Evolutionary conservation across 1,284 basidiomycete genomes (phyloP), one percentile per base, ranked within the genome.

Genomic region (Rhodotorula sp.): DNA sequence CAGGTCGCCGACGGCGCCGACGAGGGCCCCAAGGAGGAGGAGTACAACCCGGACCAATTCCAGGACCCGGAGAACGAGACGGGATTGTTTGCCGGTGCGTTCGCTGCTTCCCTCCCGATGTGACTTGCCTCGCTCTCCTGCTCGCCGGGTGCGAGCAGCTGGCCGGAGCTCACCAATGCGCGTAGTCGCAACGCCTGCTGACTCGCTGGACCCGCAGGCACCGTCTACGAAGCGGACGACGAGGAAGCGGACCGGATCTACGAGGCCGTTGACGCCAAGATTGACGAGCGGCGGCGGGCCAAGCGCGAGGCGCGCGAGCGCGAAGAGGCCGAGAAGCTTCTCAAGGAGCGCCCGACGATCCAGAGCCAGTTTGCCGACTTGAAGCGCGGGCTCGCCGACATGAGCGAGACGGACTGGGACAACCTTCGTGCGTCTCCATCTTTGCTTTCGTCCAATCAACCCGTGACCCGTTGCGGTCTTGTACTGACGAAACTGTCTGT

Each of bases 51-150:
- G 0, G 93, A 95, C 13, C 90, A 91, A 78, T 93, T 91, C 78
- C 93, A 97, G 81, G 96, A 99, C 81, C 96, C 95, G 10, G 97
- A 99, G 80, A 96, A 98, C 81, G 95, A 99, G 84, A 91, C 90
- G 71, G 96, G 95, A 50, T 86, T 99, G 13, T 98, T 99, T 80
- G 93, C 94, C 1, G 93, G 78, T 67, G 53, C 19, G 73, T 72
- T 2, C 9, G 4, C 12, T 4, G 19, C 21, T 19, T 41, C 48
- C 23, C n/a, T 50, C 41, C 10, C 42, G 17, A 34, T 16, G 7
- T 59, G 44, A 52, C 13, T 17, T 23, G 10, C 16, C 42, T 23
- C 2, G 23, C n/a, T 25, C 9, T 21, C 46, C 7, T n/a, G 1
- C 2, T 21, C 10, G 46, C 10, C 8, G 7, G 34, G 34, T 34